Percentiles rank a stretch among this genome's conserved stretches.
Conservation (phyloP, 345 rosid species). For the Murraya paniculata region DNA sequence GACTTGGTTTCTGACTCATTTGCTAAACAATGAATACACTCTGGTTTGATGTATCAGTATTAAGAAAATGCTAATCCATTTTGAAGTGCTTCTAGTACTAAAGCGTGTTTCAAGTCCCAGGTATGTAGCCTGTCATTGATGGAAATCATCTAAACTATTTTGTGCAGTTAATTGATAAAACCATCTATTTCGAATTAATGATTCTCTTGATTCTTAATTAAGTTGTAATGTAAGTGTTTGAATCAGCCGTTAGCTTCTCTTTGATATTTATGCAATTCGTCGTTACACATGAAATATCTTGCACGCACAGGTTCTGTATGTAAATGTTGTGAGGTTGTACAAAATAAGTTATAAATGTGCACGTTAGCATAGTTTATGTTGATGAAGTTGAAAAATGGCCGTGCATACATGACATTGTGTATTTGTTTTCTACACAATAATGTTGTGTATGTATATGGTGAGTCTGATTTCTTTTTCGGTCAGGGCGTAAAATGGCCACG, state of each 20-base stretch:
- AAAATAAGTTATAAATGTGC: too few species aligned
- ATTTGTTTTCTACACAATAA: too few species aligned
- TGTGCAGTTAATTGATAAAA: not conserved
- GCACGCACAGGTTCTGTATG: not conserved
- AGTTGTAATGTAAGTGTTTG: not conserved
- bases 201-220: not conserved
- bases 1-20: slow-evolving; percentile 5
- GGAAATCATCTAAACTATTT: not conserved
- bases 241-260: not conserved
- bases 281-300: not conserved
- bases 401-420: too few species aligned
- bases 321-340: not conserved
- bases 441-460: too few species aligned
- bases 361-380: not conserved
- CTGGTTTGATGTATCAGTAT: not conserved
- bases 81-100: not conserved
- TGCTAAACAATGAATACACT: not conserved
- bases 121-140: not conserved
- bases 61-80: slow-evolving; percentile 3
- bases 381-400: too few species aligned
- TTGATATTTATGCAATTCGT: not conserved
- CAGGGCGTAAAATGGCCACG: too few species aligned
- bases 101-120: not conserved
- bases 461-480: too few species aligned
- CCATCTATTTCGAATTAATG: not conserved